These are phyloP conservation scores for Populus alba DNA, from an alignment of 345 rosid genomes.

Conservation along the genomic window DNA sequence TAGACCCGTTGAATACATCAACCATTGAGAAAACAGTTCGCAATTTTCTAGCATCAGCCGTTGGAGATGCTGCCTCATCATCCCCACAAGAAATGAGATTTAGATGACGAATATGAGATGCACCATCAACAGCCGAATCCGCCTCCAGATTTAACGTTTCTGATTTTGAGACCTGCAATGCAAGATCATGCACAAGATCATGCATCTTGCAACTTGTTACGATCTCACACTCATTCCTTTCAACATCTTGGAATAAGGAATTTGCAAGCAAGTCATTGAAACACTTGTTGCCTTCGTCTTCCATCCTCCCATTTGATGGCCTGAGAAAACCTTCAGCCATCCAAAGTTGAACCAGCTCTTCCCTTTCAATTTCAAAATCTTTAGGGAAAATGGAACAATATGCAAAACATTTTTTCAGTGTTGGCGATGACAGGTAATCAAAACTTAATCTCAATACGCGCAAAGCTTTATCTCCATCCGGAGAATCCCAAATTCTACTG, in stretches of 20 bases:
- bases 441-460: conserved; percentile 11
- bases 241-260: conserved; percentile 27
- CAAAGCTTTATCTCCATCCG: neutral
- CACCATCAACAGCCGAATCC: neutral
- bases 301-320: neutral
- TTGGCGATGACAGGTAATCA: neutral
- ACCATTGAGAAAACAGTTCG: no score
- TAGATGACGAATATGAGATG: no score
- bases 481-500: no score
- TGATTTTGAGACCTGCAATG: conserved; percentile 3
- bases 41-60: no score
- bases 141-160: neutral
- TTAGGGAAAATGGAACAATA: conserved; percentile 10
- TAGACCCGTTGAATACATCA: no score
- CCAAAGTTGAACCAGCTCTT: conserved; percentile 4
- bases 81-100: no score
- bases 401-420: conserved; percentile 13
- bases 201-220: conserved; percentile 11
- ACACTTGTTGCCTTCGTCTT: conserved; percentile 17
- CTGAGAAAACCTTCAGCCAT: conserved; percentile 18
- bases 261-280: conserved; percentile 18
- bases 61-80: no score
- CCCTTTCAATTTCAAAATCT: neutral
- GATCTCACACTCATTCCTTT: neutral
- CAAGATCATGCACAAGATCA: conserved; percentile 20